Evolutionary conservation across 805 yeast species (phyloP).

Genomic region (Nakazawaea wickerhamii): DNA sequence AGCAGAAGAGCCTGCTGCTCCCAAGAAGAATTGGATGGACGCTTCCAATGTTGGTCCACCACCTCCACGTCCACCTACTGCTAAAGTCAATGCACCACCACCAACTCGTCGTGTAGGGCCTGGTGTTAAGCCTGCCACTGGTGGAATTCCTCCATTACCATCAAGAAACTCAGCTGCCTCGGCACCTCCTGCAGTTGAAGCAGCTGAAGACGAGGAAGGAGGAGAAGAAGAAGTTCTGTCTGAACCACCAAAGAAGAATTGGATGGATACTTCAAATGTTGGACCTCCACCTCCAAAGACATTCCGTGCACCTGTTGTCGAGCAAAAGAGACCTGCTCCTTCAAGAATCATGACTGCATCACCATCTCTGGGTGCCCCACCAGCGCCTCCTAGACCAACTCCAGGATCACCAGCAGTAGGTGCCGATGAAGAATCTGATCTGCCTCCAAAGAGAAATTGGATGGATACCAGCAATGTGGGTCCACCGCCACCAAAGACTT

Average conservation of each 20-base stretch:
- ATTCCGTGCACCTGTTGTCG: constrained; percentile 20
- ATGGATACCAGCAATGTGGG: constrained; percentile 34
- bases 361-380: constrained; percentile 19
- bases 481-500: constrained; percentile 43
- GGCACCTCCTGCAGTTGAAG: background rate
- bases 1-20: background rate
- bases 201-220: background rate
- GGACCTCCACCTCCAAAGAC: constrained; percentile 47
- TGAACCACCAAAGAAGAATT: constrained; percentile 6
- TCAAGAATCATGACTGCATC: background rate
- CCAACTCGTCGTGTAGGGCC: background rate
- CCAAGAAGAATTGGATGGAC: constrained; percentile 8
- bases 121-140: background rate
- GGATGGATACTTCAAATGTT: constrained; percentile 30
- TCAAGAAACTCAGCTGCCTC: background rate
- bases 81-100: background rate
- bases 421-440: background rate
- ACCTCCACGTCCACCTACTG: constrained; percentile 6
- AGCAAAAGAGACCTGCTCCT: background rate
- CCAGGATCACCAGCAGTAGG: too few species aligned
- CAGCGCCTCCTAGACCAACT: too few species aligned
- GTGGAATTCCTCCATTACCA: constrained; percentile 1
- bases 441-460: constrained; percentile 6
- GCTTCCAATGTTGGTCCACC: constrained; percentile 6
- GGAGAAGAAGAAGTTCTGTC: background rate